Percentiles rank a stretch among this genome's conserved stretches.
These are phyloP conservation scores for Camillea tinctor DNA, from an alignment of 2,329 filamentous ascomycete species.

Conservation along the genomic window DNA sequence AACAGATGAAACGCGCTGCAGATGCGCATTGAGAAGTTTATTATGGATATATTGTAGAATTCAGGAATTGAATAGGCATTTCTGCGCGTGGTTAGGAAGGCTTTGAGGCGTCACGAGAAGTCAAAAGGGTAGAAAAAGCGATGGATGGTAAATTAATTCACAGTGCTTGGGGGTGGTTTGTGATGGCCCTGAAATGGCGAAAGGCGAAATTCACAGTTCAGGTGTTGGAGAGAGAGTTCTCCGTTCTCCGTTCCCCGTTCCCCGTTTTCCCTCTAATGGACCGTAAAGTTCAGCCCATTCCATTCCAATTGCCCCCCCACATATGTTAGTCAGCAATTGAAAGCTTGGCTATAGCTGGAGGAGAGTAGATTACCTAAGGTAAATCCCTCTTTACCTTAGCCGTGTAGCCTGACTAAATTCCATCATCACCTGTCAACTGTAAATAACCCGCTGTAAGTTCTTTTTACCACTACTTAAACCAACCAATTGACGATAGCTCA, in stretches of 20 bases:
- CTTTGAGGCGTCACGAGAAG: constrained; percentile 5
- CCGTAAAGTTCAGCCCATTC: constrained; percentile 7
- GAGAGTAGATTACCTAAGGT: background rate
- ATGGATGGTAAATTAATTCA: constrained; percentile 12
- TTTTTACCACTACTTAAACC: background rate
- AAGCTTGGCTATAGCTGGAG: background rate
- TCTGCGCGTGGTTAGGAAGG: constrained; percentile 18
- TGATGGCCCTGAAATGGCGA: constrained; percentile 1
- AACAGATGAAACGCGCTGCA: constrained; percentile 17
- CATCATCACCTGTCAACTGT: too few relatives aligned
- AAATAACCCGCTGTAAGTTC: background rate
- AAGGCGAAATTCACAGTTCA: constrained; percentile 16
- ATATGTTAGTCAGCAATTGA: constrained; percentile 12
- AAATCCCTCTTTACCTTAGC: too few relatives aligned
- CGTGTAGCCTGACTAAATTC: too few relatives aligned
- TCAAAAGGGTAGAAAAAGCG: constrained; percentile 5
- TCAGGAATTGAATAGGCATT: background rate
- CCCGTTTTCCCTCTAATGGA: too few relatives aligned
- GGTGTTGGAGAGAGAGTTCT: too few relatives aligned
- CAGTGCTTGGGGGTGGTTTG: too few relatives aligned
- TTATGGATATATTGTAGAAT: constrained; percentile 1
- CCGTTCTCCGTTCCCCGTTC: too few relatives aligned
- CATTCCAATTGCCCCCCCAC: too few relatives aligned
- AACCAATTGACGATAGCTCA: background rate
- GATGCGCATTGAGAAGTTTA: background rate